Evolutionary conservation across 352 stramenopile species (phyloP).

Genomic region (Pythium aphanidermatum): DNA sequence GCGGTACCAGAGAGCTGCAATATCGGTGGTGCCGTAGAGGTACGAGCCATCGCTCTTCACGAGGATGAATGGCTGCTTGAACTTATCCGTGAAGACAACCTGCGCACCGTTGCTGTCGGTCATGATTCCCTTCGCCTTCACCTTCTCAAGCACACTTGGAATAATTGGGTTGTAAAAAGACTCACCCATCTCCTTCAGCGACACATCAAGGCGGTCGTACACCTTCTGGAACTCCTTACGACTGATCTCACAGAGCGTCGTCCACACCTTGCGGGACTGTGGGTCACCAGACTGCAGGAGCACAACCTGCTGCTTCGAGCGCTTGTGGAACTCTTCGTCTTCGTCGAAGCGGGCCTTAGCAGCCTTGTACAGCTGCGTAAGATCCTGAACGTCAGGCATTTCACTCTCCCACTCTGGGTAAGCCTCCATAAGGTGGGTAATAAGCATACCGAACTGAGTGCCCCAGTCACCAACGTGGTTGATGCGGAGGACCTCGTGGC

Average conservation of each 20-base stretch:
- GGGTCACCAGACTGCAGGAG: constrained; percentile 93
- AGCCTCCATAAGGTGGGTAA: constrained; percentile 98
- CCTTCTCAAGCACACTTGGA: constrained; percentile 76
- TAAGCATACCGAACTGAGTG: constrained; percentile 99
- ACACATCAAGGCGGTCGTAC: constrained; percentile 74
- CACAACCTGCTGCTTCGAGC: constrained; percentile 96
- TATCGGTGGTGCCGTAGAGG: constrained; percentile 83
- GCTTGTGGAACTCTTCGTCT: constrained; percentile 95
- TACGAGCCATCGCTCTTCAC: constrained; percentile 85
- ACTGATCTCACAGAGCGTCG: constrained; percentile 76
- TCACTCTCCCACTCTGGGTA: constrained; percentile 91
- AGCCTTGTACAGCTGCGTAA: constrained; percentile 91
- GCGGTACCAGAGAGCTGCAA: constrained; percentile 82
- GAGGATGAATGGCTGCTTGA: constrained; percentile 87
- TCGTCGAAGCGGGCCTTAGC: constrained; percentile 96
- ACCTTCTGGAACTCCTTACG: constrained; percentile 84
- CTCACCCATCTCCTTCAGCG: constrained; percentile 74
- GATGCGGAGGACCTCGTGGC: constrained; percentile 71
- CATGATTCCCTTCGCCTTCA: constrained; percentile 87
- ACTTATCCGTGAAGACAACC: constrained; percentile 88
- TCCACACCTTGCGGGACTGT: constrained; percentile 79
- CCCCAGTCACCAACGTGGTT: constrained; percentile 87
- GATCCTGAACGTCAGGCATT: constrained; percentile 95
- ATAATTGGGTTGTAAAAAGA: constrained; percentile 88
- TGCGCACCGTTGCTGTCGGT: constrained; percentile 87